These are phyloP conservation scores for Penicillium sp. DNA, from an alignment of 2,329 filamentous ascomycete species.

Conservation along the genomic window DNA sequence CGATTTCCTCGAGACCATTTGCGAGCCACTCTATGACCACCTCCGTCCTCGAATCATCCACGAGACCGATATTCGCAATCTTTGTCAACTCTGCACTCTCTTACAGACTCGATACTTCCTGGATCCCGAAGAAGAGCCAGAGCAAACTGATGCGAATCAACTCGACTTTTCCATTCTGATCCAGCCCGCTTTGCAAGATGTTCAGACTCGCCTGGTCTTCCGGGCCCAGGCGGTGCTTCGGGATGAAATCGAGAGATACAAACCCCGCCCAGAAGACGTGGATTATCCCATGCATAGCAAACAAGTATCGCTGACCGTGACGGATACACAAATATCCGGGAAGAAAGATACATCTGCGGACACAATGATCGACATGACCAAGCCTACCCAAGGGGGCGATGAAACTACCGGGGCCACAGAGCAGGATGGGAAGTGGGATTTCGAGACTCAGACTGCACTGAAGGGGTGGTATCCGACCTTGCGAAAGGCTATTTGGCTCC, in stretches of 20 bases:
- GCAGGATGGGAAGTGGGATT: constrained; percentile 57
- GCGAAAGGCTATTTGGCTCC: constrained; percentile 70
- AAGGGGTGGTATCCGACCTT: constrained; percentile 71
- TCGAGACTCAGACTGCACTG: constrained; percentile 63
- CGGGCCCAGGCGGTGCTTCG: constrained; percentile 67
- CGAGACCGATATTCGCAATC: constrained; percentile 68
- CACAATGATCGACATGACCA: constrained; percentile 52
- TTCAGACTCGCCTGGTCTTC: constrained; percentile 71
- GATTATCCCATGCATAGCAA: constrained; percentile 65
- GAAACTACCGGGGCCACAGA: constrained; percentile 55
- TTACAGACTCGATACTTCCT: constrained; percentile 70
- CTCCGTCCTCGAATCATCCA: constrained; percentile 69
- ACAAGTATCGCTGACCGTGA: constrained; percentile 49
- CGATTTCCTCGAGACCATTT: constrained; percentile 70
- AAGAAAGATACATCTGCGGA: constrained; percentile 54
- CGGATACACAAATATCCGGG: constrained; percentile 59
- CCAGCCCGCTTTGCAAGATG: constrained; percentile 70
- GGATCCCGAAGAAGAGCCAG: constrained; percentile 61
- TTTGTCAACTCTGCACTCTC: constrained; percentile 70
- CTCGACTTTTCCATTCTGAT: constrained; percentile 68
- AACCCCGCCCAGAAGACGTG: constrained; percentile 68
- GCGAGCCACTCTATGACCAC: constrained; percentile 71
- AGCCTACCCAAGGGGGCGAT: constrained; percentile 57
- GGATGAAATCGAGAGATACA: constrained; percentile 71
- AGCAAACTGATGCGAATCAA: constrained; percentile 57